phyloP scores from a whole-genome alignment of 1,284 basidiomycete species.

The Cutaneotrichosporon cutaneum region DNA sequence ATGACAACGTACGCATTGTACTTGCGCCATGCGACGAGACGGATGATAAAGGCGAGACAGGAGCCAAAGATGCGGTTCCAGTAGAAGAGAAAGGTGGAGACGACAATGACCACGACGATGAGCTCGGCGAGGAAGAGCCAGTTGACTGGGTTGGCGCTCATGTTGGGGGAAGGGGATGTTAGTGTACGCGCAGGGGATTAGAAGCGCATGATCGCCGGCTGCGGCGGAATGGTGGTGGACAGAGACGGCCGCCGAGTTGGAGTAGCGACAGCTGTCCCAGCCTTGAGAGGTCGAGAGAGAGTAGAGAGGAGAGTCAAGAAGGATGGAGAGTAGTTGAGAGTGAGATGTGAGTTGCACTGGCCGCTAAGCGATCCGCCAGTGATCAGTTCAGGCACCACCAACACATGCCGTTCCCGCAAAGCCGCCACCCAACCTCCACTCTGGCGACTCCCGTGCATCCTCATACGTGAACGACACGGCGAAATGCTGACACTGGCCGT shows the following conservation, averaged over 20 bases:
- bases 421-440: neutral
- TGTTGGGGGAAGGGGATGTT: neutral
- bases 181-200: neutral
- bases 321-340: neutral
- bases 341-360: neutral
- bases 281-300: neutral
- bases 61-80: constrained; percentile 79
- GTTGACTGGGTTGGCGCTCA: constrained; percentile 33
- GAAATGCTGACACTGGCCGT: neutral
- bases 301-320: neutral
- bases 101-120: constrained; percentile 66
- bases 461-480: neutral
- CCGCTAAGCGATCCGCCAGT: neutral
- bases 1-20: constrained; percentile 49
- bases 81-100: constrained; percentile 76
- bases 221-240: neutral
- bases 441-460: no score
- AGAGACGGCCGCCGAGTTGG: neutral
- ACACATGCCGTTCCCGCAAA: neutral
- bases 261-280: neutral
- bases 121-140: constrained; percentile 66
- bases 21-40: constrained; percentile 48
- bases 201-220: neutral
- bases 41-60: constrained; percentile 55
- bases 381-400: neutral